phyloP scores from a whole-genome alignment of 179 eudicot species.

The Spinacia oleracea region DNA sequence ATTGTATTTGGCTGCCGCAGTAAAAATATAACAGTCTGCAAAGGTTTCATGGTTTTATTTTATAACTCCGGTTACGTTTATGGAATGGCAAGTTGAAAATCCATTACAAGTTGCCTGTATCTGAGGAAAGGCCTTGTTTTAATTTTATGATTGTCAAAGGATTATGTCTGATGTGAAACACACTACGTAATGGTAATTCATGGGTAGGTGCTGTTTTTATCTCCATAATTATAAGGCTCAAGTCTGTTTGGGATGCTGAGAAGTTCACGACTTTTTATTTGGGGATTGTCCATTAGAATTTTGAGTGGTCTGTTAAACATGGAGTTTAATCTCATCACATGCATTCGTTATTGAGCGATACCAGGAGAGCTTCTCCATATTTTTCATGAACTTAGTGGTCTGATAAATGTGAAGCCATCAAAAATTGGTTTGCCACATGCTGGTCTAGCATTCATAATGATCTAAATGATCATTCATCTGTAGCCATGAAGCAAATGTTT shows the following conservation, averaged over 20 bases:
- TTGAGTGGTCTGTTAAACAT: not conserved
- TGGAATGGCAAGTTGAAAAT: too few species aligned
- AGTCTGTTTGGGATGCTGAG: not conserved
- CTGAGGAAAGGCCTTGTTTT: too few species aligned
- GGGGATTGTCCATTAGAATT: not conserved
- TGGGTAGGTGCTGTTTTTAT: too few species aligned
- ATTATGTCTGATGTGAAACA: too few species aligned
- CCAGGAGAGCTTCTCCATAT: not conserved
- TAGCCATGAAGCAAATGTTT: not conserved
- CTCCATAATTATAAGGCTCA: not conserved
- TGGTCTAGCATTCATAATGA: not conserved
- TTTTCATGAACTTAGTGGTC: not conserved
- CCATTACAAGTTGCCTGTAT: too few species aligned
- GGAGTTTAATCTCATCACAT: not conserved
- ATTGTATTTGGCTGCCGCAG: too few species aligned
- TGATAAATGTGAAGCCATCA: not conserved
- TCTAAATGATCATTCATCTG: not conserved
- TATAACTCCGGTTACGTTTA: too few species aligned
- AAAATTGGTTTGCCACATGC: not conserved
- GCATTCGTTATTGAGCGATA: not conserved
- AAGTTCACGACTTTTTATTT: not conserved
- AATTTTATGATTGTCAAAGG: too few species aligned
- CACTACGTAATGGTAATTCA: too few species aligned
- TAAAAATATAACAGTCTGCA: not conserved
- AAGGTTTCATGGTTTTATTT: too few species aligned